Base-by-base conservation (phyloP, 768 basidiomycete genomes). In the Rhizopogon salebrosus region DNA sequence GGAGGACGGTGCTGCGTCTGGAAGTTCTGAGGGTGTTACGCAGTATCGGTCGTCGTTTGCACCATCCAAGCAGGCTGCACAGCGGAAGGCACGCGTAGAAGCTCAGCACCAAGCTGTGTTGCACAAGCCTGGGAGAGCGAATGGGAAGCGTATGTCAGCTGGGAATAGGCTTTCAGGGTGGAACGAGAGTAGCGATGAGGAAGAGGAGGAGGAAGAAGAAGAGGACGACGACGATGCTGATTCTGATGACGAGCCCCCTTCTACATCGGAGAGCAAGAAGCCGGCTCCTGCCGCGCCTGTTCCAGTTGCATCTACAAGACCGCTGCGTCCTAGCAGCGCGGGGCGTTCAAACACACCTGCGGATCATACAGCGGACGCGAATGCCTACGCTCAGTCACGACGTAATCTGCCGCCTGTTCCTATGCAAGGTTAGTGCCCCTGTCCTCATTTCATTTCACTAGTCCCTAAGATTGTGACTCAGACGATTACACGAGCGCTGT, bases 1-100 rank as follows among this genome's bases (percentile, higher is more conserved):
- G 8, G 70, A 74, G 62, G 49, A 49, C 42, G 49, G 57, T 16
- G 36, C 51, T 4, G 27, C 49, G n/a, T 40, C 58, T 6, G 67
- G n/a, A 40, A 55, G 56, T 46, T 55, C 65, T 13, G 70, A 67
- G 39, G 64, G 65, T 18, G 59, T 53, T 38, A 58, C 69, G 1
- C 79, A 81, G 50, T 88, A 79, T 71, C 84, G 83, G 49, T 95
- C 93, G 0, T 93, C 95, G 3, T 98, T 98, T 64, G 89, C 92
- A 0, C 86, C 86, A 2, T 90, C 88, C 16, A 88, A 81, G 62
- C 83, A 86, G 57, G 92, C 92, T 36, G 82, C 83, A 20, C 87
- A 98, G 63, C 80, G 95, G 49, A 87, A 89, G 60, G 88, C 89
- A 7, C 90, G 88, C 64, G 77, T 80, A 13, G 85, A 95, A 62